Evolutionary conservation across 352 stramenopile species (phyloP), one percentile per base, ranked within the genome.

Genomic region (Globisporangium recalcitrans): DNA sequence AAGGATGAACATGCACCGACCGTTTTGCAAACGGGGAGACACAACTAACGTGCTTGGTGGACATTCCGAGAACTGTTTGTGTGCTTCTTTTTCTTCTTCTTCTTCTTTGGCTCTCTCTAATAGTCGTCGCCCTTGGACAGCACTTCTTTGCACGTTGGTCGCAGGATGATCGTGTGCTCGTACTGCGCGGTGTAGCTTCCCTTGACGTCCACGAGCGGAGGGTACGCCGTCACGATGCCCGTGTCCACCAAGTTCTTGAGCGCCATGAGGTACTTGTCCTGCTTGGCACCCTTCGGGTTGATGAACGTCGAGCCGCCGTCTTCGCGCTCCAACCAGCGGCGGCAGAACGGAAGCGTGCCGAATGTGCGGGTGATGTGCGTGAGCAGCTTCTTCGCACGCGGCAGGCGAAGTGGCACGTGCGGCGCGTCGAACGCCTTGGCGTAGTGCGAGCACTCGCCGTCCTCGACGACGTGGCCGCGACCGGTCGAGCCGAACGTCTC

Each of bases 171-270:
- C 7, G 96, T 99, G 78, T 99, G 96, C 72, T 99, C 96, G 75
- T 98, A 99, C 77, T 99, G 96, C 16, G 96, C 95, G 19, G 97
- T 97, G 76, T 98, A 99, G 59, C 78, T 95, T 7, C 96, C 96
- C 71, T 87, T 86, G 58, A 82, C 77, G 73, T 99, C 96, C 64
- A 83, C 93, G 0, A 99, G 80, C n/a, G 96, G 96, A 21, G 95
- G 95, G 71, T 98, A 98, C 8, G 65, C 68, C 69, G 56, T 77
- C 42, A 99, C 81, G 58, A 99, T 88, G 38, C 96, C 95, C 57
- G 89, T 89, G 73, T 98, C 93, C 26, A 89, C 97, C 16, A 98
- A 75, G 70, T 97, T 97, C 68, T 97, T 96, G 49, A 98, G 74
- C 32, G 87, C 92, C 29, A 85, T 85, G 59, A 98, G 80, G 67